Evolutionary conservation across 345 rosid genomes (phyloP).

Genomic region (Arabidopsis suecica): DNA sequence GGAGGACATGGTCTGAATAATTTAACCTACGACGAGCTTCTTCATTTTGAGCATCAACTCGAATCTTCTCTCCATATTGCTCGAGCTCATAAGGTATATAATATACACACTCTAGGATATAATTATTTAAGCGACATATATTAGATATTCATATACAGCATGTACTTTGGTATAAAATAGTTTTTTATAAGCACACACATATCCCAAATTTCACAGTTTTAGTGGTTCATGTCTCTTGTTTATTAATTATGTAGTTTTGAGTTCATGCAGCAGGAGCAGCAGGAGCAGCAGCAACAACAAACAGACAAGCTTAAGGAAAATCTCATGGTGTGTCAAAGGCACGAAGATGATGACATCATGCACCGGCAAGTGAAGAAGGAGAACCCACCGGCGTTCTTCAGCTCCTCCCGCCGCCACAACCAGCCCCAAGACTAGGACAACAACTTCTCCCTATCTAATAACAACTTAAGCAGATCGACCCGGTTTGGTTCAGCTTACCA

Average conservation of each 20-base stretch:
- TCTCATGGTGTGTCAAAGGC: not conserved
- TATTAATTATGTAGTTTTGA: conserved; percentile 22
- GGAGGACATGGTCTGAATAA: conserved; percentile 20
- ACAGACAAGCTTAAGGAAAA: conserved; percentile 5
- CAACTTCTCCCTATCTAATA: not conserved
- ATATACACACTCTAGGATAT: not conserved
- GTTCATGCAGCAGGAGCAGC: conserved; percentile 31
- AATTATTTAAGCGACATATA: not conserved
- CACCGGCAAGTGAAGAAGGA: conserved; percentile 1
- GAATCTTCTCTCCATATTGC: conserved; percentile 29
- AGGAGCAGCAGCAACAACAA: conserved; percentile 12
- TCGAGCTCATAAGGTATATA: conserved; percentile 33
- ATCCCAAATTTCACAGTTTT: not conserved
- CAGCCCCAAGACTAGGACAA: not conserved
- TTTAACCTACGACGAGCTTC: conserved; percentile 36
- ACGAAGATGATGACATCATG: conserved; percentile 25
- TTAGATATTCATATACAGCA: not conserved
- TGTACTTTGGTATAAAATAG: not conserved
- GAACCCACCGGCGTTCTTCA: conserved; percentile 29
- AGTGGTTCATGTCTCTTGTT: not conserved
- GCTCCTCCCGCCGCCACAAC: not conserved
- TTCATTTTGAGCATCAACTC: conserved; percentile 33
- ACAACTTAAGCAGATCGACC: not conserved
- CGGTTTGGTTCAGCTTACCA: conserved; percentile 18
- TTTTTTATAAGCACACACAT: too few species aligned